Evolutionary conservation across 208 protist species (phyloP).

Genomic region (Trypanosoma lewisi): DNA sequence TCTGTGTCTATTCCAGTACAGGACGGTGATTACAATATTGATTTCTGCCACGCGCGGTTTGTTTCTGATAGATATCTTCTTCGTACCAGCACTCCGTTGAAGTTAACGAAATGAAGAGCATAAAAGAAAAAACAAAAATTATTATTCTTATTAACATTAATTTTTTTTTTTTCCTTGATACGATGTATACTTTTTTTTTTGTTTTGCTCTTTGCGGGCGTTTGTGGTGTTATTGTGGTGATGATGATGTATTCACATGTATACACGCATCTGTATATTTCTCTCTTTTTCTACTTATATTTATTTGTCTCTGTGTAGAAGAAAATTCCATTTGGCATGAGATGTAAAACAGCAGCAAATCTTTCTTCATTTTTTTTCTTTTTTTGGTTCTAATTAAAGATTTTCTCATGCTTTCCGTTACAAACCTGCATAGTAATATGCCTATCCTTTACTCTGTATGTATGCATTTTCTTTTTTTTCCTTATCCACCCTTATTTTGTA

Average conservation of each 20-base stretch:
- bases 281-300: neutral
- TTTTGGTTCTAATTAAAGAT: no score
- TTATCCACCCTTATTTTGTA: no score
- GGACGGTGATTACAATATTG: slow-evolving; percentile 7
- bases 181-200: neutral
- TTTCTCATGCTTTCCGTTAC: no score
- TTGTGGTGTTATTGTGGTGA: neutral
- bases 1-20: neutral
- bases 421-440: no score
- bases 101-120: neutral
- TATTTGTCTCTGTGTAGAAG: no score
- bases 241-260: neutral
- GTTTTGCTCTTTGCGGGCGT: slow-evolving; percentile 1
- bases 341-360: no score
- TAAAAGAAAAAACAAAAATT: neutral
- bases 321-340: no score
- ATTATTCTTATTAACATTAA: no score
- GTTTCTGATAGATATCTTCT: slow-evolving; percentile 19
- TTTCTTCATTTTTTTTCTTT: no score
- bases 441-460: no score
- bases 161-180: slow-evolving; percentile 8
- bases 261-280: slow-evolving; percentile 7
- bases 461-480: no score
- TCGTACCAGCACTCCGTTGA: neutral
- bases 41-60: slow-evolving; percentile 26